phyloP scores from a whole-genome alignment of 805 yeast species.

The Priceomyces fermenticarens region DNA sequence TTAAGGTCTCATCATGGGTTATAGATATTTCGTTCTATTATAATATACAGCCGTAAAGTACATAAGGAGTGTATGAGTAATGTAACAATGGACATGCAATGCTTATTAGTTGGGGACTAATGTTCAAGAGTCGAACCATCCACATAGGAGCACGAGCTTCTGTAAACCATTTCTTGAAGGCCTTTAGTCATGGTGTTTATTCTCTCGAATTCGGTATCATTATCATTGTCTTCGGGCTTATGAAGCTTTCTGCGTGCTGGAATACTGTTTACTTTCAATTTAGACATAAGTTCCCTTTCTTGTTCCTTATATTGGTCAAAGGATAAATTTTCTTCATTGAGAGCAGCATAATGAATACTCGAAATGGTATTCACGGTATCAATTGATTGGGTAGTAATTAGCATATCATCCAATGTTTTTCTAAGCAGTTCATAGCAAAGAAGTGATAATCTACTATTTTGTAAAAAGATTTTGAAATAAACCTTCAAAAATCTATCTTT shows the following conservation, averaged over 20 bases:
- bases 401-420: conserved; percentile 21
- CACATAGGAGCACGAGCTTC: conserved; percentile 33
- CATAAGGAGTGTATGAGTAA: neutral
- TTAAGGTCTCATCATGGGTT: neutral
- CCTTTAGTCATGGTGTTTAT: conserved; percentile 16
- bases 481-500: conserved; percentile 28
- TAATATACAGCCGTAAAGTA: neutral
- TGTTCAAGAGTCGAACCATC: conserved; percentile 35
- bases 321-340: conserved; percentile 15
- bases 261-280: conserved; percentile 10
- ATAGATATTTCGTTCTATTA: no score
- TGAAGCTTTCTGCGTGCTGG: conserved; percentile 6
- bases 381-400: conserved; percentile 25
- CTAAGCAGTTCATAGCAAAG: conserved; percentile 30
- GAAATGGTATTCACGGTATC: conserved; percentile 27
- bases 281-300: conserved; percentile 16
- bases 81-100: neutral
- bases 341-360: conserved; percentile 19
- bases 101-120: conserved; percentile 11
- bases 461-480: conserved; percentile 23
- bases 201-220: conserved; percentile 11
- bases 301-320: conserved; percentile 9
- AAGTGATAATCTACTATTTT: conserved; percentile 17
- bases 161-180: conserved; percentile 33
- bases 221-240: conserved; percentile 6